phyloP scores from a whole-genome alignment of 192 early-diverging fungal species.

The Rhizophagus prolifer region DNA sequence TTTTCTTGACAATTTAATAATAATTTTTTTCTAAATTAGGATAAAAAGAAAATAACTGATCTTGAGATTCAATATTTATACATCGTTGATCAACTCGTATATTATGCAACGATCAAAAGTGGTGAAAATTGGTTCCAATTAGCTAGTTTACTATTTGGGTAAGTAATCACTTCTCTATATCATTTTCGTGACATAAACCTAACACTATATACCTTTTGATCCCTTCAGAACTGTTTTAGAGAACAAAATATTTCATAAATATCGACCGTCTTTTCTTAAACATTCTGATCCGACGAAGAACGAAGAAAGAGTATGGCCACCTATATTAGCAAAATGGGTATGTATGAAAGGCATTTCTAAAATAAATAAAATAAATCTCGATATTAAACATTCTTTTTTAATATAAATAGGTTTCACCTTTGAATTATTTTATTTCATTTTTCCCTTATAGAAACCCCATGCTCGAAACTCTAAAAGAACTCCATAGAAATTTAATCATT shows the following conservation, averaged over 20 bases:
- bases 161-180: constrained; percentile 7
- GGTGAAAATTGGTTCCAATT: constrained; percentile 70
- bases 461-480: constrained; percentile 41
- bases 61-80: constrained; percentile 67
- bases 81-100: constrained; percentile 74
- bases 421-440: constrained; percentile 56
- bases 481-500: constrained; percentile 39
- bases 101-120: constrained; percentile 75
- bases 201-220: not conserved
- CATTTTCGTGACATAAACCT: not conserved
- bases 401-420: constrained; percentile 32
- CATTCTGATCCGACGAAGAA: constrained; percentile 30
- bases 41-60: constrained; percentile 51
- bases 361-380: not conserved
- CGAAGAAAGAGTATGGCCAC: constrained; percentile 45
- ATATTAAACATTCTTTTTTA: constrained; percentile 10
- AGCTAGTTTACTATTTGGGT: constrained; percentile 68
- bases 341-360: constrained; percentile 6
- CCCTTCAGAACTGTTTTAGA: constrained; percentile 43
- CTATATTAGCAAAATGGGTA: constrained; percentile 54
- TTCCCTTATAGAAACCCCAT: constrained; percentile 48
- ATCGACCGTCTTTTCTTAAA: constrained; percentile 44
- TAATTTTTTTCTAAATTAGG: not conserved
- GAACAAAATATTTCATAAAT: constrained; percentile 53
- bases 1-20: not conserved